Percentiles rank a stretch among this genome's conserved stretches.
These are phyloP conservation scores for Phytophthora palmivora DNA, from an alignment of 352 stramenopile genomes.

Conservation along the genomic window DNA sequence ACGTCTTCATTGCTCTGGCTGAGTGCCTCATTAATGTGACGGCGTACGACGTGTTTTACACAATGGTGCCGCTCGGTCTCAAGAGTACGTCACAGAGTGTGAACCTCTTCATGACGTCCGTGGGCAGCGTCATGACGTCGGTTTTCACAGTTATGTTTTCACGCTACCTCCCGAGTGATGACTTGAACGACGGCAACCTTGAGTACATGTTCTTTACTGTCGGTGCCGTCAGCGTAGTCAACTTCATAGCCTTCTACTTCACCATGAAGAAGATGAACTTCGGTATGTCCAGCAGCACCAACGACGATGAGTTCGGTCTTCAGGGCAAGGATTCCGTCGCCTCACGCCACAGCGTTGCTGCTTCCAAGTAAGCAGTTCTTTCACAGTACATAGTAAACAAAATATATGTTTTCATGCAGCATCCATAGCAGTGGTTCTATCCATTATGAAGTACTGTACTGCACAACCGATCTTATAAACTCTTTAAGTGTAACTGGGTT, in stretches of 20 bases:
- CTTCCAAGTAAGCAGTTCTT: slow-evolving; percentile 23
- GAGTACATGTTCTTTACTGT: slow-evolving; percentile 81
- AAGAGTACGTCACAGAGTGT: slow-evolving; percentile 67
- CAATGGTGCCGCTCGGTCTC: slow-evolving; percentile 53
- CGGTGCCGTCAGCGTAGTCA: slow-evolving; percentile 54
- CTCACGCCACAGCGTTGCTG: slow-evolving; percentile 30
- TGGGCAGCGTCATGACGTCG: slow-evolving; percentile 64
- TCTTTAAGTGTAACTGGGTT: too few relatives aligned
- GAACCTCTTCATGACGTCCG: slow-evolving; percentile 67
- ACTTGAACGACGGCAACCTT: slow-evolving; percentile 69
- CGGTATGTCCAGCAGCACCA: slow-evolving; percentile 37
- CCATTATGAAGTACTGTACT: too few relatives aligned
- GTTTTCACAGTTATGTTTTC: slow-evolving; percentile 76
- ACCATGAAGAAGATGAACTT: slow-evolving; percentile 73
- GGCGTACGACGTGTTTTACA: slow-evolving; percentile 70
- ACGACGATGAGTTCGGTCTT: slow-evolving; percentile 15
- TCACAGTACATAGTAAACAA: too few relatives aligned
- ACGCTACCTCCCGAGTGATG: slow-evolving; percentile 50
- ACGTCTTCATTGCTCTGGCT: slow-evolving; percentile 60
- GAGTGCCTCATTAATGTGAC: slow-evolving; percentile 76
- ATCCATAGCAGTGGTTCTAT: too few relatives aligned
- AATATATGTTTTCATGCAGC: too few relatives aligned
- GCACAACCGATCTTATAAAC: too few relatives aligned
- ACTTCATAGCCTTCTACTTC: slow-evolving; percentile 55
- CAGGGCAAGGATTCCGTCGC: slow-evolving; percentile 29